Conservation (phyloP, 768 basidiomycete genomes). For the Pleurotus djamor region DNA sequence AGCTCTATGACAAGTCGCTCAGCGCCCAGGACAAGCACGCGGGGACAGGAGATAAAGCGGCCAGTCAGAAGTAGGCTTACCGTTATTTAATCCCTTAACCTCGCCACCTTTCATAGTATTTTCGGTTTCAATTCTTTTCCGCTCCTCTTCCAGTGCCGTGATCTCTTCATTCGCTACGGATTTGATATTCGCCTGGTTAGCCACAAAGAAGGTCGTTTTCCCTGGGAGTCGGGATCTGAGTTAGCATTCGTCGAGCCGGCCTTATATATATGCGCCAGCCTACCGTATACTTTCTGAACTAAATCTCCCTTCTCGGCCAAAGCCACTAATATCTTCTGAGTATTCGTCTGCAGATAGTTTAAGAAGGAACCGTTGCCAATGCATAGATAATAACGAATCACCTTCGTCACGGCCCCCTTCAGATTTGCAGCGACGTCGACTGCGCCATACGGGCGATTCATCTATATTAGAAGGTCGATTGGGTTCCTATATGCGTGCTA, state of each 20-base stretch:
- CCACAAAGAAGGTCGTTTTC: conserved; percentile 85
- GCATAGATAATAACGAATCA: neutral
- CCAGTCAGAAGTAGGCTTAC: conserved; percentile 22
- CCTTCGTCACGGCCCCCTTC: conserved; percentile 84
- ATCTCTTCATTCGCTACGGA: conserved; percentile 63
- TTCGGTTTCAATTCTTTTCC: conserved; percentile 53
- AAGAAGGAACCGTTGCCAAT: neutral
- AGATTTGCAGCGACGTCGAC: conserved; percentile 91
- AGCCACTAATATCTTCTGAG: conserved; percentile 78
- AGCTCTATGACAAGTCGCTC: conserved; percentile 47
- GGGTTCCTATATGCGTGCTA: conserved; percentile 6
- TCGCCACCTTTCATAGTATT: conserved; percentile 52
- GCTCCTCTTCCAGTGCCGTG: conserved; percentile 56
- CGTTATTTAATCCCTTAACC: conserved; percentile 45
- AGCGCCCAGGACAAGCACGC: conserved; percentile 11
- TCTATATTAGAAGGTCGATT: conserved; percentile 36
- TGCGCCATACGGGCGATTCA: conserved; percentile 93
- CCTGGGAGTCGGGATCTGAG: conserved; percentile 37
- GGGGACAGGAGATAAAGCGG: conserved; percentile 9
- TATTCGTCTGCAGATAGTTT: conserved; percentile 38
- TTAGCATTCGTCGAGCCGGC: neutral
- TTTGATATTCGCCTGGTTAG: conserved; percentile 73
- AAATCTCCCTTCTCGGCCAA: conserved; percentile 86
- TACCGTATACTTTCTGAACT: conserved; percentile 83
- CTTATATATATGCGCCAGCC: conserved; percentile 13